Evolutionary conservation across 495 filamentous ascomycete species (phyloP), one percentile per base, ranked within the genome.

Genomic region (Xylaria cubensis): DNA sequence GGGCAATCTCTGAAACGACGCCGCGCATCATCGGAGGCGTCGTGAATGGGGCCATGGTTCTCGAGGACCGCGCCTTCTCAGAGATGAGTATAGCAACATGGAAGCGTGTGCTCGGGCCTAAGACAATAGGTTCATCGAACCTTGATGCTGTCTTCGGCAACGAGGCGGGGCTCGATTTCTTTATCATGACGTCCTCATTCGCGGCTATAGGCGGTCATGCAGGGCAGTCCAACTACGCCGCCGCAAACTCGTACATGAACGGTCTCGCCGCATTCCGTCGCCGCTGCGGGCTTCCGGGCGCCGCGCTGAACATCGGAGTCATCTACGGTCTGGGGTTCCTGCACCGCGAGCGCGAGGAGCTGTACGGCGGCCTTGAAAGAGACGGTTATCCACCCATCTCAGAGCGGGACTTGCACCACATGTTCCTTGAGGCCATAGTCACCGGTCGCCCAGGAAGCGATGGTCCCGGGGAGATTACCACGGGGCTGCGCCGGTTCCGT

Each of bases 261-360:
- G 82, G 83, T 8, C 73, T 86, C 0, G 82, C 82, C 3, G 83
- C 80, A 0, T 42, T 64, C 5, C 79, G 84, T 4, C 83, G 82
- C 8, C 62, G 41, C 1, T 74, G 77, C 24, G 81, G 80, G 9
- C 74, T 79, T 0, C 72, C 77, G 0, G 83, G 73, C 6, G 85
- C 86, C 9, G 84, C 84, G 2, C 80, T 91, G 67, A 83, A 90
- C 67, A 88, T 91, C 50, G 88, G 87, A 9, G 83, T 83, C 3
- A 84, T 91, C 42, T 83, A 87, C 21, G 90, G 89, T 0, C 79
- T 87, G 19, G 89, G 89, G 0, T 89, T 89, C 64, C 74, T 90
- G n/a, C 80, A 83, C 24, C 82, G 83, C 12, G 83, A 86, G 72
- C 85, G 82, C 73, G 77, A 79, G 13, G 68, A 78, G 6, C 67